Base-by-base conservation (phyloP, 441 rosid genomes). In the Erysimum cheiri region DNA sequence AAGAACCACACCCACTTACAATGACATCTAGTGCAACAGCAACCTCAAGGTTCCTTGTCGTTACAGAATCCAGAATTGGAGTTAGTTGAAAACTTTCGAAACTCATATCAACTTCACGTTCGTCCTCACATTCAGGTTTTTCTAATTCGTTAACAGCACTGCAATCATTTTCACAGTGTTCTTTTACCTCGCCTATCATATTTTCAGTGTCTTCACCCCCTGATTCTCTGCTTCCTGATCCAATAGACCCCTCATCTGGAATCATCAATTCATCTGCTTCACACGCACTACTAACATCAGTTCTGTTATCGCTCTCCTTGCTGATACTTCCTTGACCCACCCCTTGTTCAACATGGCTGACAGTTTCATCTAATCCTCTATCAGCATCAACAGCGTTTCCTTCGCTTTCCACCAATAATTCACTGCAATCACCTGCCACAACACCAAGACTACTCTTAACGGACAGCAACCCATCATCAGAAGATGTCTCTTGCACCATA, bases 71-170 rank as follows among this genome's bases (percentile, higher is more conserved):
- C 19, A 12, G 17, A 49, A 37, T 31, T 43, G 63, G 55, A 58
- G 46, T 36, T 44, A 43, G 0, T 1, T 17, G 56, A 71, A 46
- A 59, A 58, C 53, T 28, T 37, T 74, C 72, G 64, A 48, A 55
- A 14, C 31, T 70, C 65, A 66, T 28, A 57, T 56, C 79, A 67
- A 26, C 58, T 73, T 71, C 80, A 46, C 53, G 73, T 33, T 66
- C 71, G 8, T 10, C 60, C 70, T 65, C 36, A 2, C 53, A 67
- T 54, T 73, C 83, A 29, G 37, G 17, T 36, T 74, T 63, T 50
- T 69, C 74, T 55, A 35, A 49, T 53, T 59, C 54, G 19, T 60
- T 39, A 44, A 44, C 59, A 32, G 71, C 62, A 64, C 13, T 1
- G 3, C 31, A 43, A 58, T 44, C 52, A 64, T 71, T 48, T 33